These are phyloP conservation scores for Candolleomyces efflorescens DNA, from an alignment of 768 basidiomycete genomes.

Conservation along the genomic window DNA sequence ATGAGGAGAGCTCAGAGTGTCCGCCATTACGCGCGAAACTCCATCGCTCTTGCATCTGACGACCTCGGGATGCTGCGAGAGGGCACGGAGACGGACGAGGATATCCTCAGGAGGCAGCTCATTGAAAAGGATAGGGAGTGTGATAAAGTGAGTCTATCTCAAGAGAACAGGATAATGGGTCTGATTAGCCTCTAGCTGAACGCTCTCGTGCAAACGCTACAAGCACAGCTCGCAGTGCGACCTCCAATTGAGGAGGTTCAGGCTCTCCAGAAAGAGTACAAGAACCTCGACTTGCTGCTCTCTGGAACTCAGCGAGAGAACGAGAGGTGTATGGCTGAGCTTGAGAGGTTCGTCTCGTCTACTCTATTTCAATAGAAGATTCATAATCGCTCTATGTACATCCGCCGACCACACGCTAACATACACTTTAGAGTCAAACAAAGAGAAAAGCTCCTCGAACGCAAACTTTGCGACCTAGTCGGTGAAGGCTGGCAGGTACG, in stretches of 20 bases:
- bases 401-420: no score
- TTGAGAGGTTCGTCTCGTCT: constrained; percentile 59
- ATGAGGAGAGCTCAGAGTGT: constrained; percentile 68
- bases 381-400: no score
- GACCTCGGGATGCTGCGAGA: constrained; percentile 62
- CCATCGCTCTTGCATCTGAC: constrained; percentile 45
- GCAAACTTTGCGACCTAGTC: constrained; percentile 61
- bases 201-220: constrained; percentile 56
- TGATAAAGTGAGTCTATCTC: constrained; percentile 53
- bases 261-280: constrained; percentile 65
- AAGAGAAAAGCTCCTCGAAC: constrained; percentile 76
- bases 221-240: constrained; percentile 60
- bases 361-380: no score
- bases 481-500: constrained; percentile 83
- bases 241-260: constrained; percentile 68
- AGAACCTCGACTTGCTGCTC: constrained; percentile 69
- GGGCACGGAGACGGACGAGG: constrained; percentile 54
- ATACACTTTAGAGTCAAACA: no score
- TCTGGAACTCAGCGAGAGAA: constrained; percentile 85
- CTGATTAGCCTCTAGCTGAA: no score
- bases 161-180: no score
- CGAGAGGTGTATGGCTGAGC: constrained; percentile 76
- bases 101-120: constrained; percentile 57
- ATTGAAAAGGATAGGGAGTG: constrained; percentile 67
- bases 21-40: constrained; percentile 50